phyloP scores from a whole-genome alignment of 805 yeast genomes.

The Candida jianshihensis region DNA sequence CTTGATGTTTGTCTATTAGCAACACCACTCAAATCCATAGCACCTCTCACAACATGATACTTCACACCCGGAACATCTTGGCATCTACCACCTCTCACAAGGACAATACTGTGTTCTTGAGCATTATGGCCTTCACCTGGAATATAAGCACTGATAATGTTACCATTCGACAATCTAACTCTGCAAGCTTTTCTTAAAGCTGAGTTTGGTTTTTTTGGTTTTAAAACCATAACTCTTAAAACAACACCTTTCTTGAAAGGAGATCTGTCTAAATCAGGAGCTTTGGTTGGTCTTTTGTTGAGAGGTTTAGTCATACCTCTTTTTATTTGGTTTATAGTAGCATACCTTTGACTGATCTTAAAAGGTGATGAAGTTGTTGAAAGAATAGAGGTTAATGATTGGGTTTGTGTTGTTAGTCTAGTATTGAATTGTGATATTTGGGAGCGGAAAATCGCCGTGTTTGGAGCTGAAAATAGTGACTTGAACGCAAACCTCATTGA shows the following conservation, averaged over 20 bases:
- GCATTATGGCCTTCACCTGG: constrained; percentile 99
- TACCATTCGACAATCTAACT: constrained; percentile 87
- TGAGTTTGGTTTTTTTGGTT: constrained; percentile 98
- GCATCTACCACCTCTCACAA: constrained; percentile 96
- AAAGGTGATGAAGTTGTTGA: constrained; percentile 10
- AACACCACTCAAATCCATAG: constrained; percentile 88
- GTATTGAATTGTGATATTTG: constrained; percentile 3
- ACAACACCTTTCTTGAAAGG: constrained; percentile 95
- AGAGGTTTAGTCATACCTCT: constrained; percentile 56
- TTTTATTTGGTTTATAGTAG: constrained; percentile 72
- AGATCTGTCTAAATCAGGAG: constrained; percentile 77
- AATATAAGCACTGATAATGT: constrained; percentile 82
- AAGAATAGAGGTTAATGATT: constrained; percentile 8
- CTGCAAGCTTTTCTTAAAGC: constrained; percentile 97
- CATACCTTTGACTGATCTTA: constrained; percentile 27
- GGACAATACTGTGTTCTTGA: constrained; percentile 95
- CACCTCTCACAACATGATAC: constrained; percentile 90
- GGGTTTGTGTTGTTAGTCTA: constrained; percentile 1
- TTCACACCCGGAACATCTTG: constrained; percentile 98
- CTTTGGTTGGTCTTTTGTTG: constrained; percentile 40
- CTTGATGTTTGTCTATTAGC: constrained; percentile 87
- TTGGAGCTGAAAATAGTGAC: constrained; percentile 13
- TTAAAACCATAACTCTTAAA: constrained; percentile 84
- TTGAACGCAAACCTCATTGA: constrained; percentile 18
- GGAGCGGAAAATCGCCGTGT: constrained; percentile 12